Evolutionary conservation across 2,329 filamentous ascomycete species (phyloP), one percentile per base, ranked within the genome.

Genomic region (Achaetomium macrosporum): DNA sequence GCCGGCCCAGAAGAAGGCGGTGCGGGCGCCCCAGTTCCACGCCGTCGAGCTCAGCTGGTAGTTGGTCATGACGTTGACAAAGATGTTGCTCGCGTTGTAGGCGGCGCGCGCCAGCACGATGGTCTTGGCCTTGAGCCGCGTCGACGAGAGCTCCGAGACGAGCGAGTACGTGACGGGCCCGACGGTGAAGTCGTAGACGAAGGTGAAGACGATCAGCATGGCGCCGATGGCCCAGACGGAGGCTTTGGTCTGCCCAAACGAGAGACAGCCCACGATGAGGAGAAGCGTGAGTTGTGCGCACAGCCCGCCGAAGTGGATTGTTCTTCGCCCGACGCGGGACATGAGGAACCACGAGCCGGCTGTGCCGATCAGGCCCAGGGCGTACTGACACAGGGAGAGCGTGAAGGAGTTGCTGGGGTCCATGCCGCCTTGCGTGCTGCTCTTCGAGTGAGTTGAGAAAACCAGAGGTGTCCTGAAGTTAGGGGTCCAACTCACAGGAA

Each of bases 271-370:
- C n/a, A 79, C 68, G 16, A 70, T 61, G 11, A 73, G 69, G 17
- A 75, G 68, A 16, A 73, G 66, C 47, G 74, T 57, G 17, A 75
- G 67, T 17, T 75, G 62, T 4, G 51, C 44, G 19, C 55, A 46
- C 1, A 75, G 69, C n/a, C 76, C 76, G 20, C 62, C 62, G 19
- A 76, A 64, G 49, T 78, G 73, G 3, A 76, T 65, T 1, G 66
- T 70, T 3, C 74, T 69, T 16, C 76, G 69, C 20, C 76, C 76
- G 47, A 76, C 69, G 1, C 51, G 42, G 16, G 52, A 45, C 68
- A 73, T 73, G 37, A 73, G 55, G 10, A 68, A 53, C 75, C 74
- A 79, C 2, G 73, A 73, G 2, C 69, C 51, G 1, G 75, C 59
- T 0, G 73, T 76, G 2, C 73, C 76, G 3, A 73, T 67, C 65